phyloP scores from a whole-genome alignment of 768 basidiomycete species.

The Serendipita sp. region DNA sequence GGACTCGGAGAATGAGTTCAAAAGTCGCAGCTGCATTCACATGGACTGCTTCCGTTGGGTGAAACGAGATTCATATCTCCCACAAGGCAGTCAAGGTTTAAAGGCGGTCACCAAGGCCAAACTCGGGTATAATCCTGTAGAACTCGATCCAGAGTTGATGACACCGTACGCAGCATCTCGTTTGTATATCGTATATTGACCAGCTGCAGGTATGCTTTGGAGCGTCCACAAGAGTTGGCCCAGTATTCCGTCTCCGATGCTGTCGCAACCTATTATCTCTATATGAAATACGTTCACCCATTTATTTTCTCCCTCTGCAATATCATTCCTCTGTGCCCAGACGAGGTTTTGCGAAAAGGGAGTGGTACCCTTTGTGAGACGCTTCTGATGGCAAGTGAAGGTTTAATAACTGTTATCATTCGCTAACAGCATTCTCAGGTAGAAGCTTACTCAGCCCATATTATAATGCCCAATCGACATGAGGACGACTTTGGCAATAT shows the following conservation, averaged over 20 bases:
- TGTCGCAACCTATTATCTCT: constrained; percentile 98
- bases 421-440: constrained; percentile 37
- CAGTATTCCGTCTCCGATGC: constrained; percentile 99
- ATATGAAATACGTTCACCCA: constrained; percentile 99
- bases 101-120: constrained; percentile 96
- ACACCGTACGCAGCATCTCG: constrained; percentile 60
- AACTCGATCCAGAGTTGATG: constrained; percentile 97
- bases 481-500: constrained; percentile 84
- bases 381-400: constrained; percentile 67
- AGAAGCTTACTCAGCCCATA: constrained; percentile 77
- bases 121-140: constrained; percentile 90
- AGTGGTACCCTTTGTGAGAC: constrained; percentile 96
- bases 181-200: background rate
- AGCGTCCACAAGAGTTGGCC: constrained; percentile 85
- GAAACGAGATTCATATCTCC: constrained; percentile 94
- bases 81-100: constrained; percentile 94
- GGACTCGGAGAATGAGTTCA: constrained; percentile 89
- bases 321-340: constrained; percentile 92
- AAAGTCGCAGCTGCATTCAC: constrained; percentile 79
- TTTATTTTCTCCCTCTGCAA: constrained; percentile 99
- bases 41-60: constrained; percentile 99
- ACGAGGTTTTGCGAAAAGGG: constrained; percentile 91
- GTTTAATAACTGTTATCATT: background rate
- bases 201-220: constrained; percentile 70
- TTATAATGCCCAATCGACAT: constrained; percentile 97